These are phyloP conservation scores for Balansia obtecta DNA, from an alignment of 2,329 filamentous ascomycete genomes.

Conservation along the genomic window DNA sequence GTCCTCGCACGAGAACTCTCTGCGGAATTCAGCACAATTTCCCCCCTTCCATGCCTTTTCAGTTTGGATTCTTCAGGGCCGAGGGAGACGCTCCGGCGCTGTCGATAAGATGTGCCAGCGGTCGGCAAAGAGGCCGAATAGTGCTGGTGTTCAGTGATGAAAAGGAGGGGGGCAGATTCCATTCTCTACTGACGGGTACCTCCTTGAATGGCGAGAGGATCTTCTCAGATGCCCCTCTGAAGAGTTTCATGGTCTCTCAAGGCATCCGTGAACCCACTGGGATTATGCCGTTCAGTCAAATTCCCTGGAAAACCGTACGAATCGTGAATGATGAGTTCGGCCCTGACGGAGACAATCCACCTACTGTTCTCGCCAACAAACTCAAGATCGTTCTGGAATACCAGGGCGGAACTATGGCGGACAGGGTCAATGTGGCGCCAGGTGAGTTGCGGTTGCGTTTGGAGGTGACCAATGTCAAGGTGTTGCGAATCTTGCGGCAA, in stretches of 20 bases:
- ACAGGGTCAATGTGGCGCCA: conserved; percentile 69
- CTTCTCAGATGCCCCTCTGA: conserved; percentile 55
- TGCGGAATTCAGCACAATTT: conserved; percentile 64
- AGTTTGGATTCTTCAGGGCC: conserved; percentile 64
- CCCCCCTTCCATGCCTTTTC: conserved; percentile 51
- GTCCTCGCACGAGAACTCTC: conserved; percentile 62
- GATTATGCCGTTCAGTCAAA: conserved; percentile 34
- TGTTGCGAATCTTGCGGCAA: conserved; percentile 56
- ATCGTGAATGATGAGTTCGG: conserved; percentile 62
- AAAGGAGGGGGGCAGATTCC: conserved; percentile 58
- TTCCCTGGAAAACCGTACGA: conserved; percentile 54
- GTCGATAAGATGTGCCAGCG: conserved; percentile 57
- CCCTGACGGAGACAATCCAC: conserved; percentile 43
- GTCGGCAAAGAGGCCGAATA: conserved; percentile 55
- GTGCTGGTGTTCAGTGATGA: conserved; percentile 64
- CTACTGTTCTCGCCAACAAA: conserved; percentile 63
- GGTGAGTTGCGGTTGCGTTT: conserved; percentile 60
- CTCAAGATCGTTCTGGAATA: conserved; percentile 66
- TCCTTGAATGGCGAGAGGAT: conserved; percentile 58
- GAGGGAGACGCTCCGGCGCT: conserved; percentile 59
- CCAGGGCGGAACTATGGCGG: conserved; percentile 64
- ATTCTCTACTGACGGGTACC: conserved; percentile 62
- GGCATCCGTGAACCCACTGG: conserved; percentile 37
- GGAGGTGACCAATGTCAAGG: conserved; percentile 47
- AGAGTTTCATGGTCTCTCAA: conserved; percentile 49